Evolutionary conservation across 345 rosid genomes (phyloP).

Genomic region (Citrus sp.): DNA sequence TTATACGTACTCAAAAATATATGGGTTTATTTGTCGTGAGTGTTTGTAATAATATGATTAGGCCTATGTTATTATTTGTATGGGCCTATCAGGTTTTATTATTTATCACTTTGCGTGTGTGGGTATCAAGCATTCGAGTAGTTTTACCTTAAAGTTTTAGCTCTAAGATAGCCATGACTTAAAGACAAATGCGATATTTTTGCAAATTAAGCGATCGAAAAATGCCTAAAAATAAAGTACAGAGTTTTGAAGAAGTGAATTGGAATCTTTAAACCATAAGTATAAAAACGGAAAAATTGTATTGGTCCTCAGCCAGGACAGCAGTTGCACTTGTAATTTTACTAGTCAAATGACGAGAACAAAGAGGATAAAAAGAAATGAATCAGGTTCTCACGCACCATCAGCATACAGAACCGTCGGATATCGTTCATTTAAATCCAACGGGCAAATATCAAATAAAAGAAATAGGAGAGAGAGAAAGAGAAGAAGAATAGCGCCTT

Average conservation of each 20-base stretch:
- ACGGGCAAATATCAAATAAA: constrained; percentile 12
- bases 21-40: too few relatives aligned
- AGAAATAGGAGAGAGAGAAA: too few relatives aligned
- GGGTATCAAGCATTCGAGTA: too few relatives aligned
- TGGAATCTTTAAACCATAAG: neutral
- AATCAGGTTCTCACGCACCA: constrained; percentile 1
- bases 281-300: neutral
- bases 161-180: too few relatives aligned
- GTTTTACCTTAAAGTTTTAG: too few relatives aligned
- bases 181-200: too few relatives aligned
- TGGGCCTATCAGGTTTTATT: too few relatives aligned
- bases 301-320: neutral
- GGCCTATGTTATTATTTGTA: too few relatives aligned
- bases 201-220: neutral
- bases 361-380: too few relatives aligned
- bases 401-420: constrained; percentile 6
- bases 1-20: too few relatives aligned
- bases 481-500: neutral
- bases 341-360: neutral
- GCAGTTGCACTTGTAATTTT: neutral
- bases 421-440: constrained; percentile 16
- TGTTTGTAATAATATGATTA: too few relatives aligned
- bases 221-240: neutral
- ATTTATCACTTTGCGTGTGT: too few relatives aligned
- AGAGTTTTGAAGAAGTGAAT: neutral